A percentile compares a stretch with the other conserved stretches of the same genome.
phyloP scores from a whole-genome alignment of 768 basidiomycete genomes.

The Candolleomyces aberdarensis region DNA sequence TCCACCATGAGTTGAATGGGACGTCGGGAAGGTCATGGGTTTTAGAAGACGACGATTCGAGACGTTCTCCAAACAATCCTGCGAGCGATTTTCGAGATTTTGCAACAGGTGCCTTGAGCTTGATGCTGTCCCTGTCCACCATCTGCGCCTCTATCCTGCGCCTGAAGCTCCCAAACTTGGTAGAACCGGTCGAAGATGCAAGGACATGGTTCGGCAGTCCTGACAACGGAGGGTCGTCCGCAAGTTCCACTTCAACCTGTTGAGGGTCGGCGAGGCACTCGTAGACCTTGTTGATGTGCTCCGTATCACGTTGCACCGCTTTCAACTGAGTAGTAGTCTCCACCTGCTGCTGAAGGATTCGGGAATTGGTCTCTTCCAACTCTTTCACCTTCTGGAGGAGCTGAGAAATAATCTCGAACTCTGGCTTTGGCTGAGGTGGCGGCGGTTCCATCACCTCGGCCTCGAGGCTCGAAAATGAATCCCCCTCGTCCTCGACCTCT shows the following conservation, averaged over 20 bases:
- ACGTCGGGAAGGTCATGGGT: constrained; percentile 24
- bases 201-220: not conserved
- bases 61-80: constrained; percentile 51
- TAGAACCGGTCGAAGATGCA: constrained; percentile 7
- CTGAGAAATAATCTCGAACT: constrained; percentile 64
- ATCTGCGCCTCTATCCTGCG: not conserved
- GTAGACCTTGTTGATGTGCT: constrained; percentile 66
- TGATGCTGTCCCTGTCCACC: not conserved
- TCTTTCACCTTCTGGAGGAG: constrained; percentile 74
- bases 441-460: not conserved
- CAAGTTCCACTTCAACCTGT: constrained; percentile 45
- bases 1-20: constrained; percentile 27
- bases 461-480: not conserved
- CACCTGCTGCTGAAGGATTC: constrained; percentile 62
- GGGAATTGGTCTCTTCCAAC: constrained; percentile 67
- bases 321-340: constrained; percentile 59
- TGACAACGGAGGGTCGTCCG: constrained; percentile 14
- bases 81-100: constrained; percentile 54
- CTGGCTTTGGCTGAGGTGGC: constrained; percentile 35
- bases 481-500: constrained; percentile 14
- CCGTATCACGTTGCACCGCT: constrained; percentile 70
- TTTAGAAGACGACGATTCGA: constrained; percentile 11
- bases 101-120: constrained; percentile 8
- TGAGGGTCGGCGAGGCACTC: constrained; percentile 60
- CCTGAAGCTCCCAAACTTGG: not conserved